Percentiles rank a stretch among this genome's conserved stretches.
Conservation (phyloP, 352 stramenopile genomes). For the Phytophthora kernoviae region DNA sequence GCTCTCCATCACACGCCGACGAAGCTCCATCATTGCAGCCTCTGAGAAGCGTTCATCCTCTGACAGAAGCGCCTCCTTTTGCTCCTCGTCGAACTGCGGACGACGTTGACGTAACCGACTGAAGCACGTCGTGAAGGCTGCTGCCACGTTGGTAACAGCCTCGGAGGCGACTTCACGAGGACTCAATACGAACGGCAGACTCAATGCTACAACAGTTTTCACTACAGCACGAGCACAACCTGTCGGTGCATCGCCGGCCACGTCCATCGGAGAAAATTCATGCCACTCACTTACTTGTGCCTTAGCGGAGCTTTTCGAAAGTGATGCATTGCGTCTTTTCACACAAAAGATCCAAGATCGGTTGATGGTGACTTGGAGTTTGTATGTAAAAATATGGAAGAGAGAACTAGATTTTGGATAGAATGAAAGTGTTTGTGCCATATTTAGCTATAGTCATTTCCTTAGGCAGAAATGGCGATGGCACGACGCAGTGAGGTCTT, state of each 20-base stretch:
- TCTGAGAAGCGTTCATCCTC: slow-evolving; percentile 53
- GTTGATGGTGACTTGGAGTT: neutral
- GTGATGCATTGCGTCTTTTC: slow-evolving; percentile 22
- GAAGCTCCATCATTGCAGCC: slow-evolving; percentile 71
- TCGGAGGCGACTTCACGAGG: slow-evolving; percentile 44
- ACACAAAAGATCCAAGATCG: slow-evolving; percentile 16
- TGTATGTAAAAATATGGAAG: neutral
- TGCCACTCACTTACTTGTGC: slow-evolving; percentile 14
- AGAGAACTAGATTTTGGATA: neutral
- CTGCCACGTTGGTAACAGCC: slow-evolving; percentile 20
- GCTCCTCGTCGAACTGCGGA: slow-evolving; percentile 73
- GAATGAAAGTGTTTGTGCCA: neutral
- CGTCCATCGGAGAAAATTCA: slow-evolving; percentile 44
- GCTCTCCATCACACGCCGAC: slow-evolving; percentile 63
- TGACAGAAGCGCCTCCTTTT: slow-evolving; percentile 69
- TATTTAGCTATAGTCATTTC: neutral
- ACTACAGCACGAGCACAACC: slow-evolving; percentile 27
- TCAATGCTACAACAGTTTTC: slow-evolving; percentile 31
- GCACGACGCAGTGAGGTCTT: slow-evolving; percentile 61
- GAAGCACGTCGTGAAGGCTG: slow-evolving; percentile 51
- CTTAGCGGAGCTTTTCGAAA: slow-evolving; percentile 19
- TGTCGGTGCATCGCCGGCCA: slow-evolving; percentile 10
- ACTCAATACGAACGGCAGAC: slow-evolving; percentile 31
- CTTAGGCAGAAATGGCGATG: slow-evolving; percentile 37
- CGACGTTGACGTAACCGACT: slow-evolving; percentile 44